Evolutionary conservation across 345 rosid genomes (phyloP).

Genomic region (Gynandropsis gynandra): DNA sequence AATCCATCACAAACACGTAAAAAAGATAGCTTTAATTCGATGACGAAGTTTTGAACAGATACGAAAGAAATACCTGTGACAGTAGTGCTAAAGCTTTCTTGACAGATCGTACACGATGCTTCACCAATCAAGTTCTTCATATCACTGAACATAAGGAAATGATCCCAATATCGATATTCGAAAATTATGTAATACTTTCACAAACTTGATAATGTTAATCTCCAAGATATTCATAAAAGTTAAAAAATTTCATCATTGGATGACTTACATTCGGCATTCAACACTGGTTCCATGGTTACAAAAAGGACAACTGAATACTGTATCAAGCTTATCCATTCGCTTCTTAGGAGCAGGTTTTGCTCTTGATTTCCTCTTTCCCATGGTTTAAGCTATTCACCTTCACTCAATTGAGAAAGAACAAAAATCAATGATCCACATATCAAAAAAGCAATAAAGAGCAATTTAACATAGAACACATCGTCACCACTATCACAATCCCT

Average conservation of each 20-base stretch:
- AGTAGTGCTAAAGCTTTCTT: conserved; percentile 76
- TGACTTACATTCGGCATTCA: conserved; percentile 66
- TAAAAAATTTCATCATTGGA: not conserved
- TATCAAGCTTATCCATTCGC: conserved; percentile 92
- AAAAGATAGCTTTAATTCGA: no score
- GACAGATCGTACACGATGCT: conserved; percentile 77
- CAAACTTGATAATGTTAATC: not conserved
- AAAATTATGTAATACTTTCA: not conserved
- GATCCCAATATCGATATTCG: not conserved
- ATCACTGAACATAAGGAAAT: conserved; percentile 44
- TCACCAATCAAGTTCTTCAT: conserved; percentile 81
- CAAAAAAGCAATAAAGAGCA: not conserved
- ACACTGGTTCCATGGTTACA: conserved; percentile 94
- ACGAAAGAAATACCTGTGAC: conserved; percentile 54
- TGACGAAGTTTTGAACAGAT: not conserved
- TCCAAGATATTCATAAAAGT: no score
- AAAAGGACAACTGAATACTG: conserved; percentile 90
- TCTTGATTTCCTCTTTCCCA: conserved; percentile 97
- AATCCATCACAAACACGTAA: no score
- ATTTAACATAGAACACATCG: not conserved
- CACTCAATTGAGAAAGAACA: not conserved
- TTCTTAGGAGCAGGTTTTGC: conserved; percentile 94
- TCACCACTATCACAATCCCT: not conserved
- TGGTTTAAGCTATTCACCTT: conserved; percentile 15
- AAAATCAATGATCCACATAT: conserved; percentile 1